Evolutionary conservation across 2,329 filamentous ascomycete species (phyloP), one percentile per base, ranked within the genome.

Genomic region (Trichophyton mentagrophytes): DNA sequence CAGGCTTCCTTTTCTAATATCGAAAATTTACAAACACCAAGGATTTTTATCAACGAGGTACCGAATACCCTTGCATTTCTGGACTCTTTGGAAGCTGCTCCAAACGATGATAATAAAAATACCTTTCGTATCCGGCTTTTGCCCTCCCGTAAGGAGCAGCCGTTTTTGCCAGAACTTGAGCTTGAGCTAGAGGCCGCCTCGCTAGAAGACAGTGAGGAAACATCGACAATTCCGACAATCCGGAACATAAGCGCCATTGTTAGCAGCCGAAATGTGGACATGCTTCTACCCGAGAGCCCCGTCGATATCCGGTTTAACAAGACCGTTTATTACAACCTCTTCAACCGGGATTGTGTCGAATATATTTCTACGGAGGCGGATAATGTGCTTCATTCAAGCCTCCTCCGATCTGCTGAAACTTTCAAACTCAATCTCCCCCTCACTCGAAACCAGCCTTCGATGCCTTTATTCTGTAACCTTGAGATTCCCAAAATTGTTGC

Each of bases 281-380:
- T 74, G 61, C 66, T 76, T 33, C 66, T 76, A 13, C 74, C 74
- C 1, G 73, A 76, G 61, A 70, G 67, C 30, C 64, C 69, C 1
- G 61, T 72, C 36, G 74, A 76, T 61, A 66, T 76, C 46, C 73
- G 73, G 13, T 76, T 76, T 59, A 72, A 70, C 1, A 69, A 69
- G 46, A 71, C 65, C 15, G 56, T 72, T 20, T 68, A 69, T 55
- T 67, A 65, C 4, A 67, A 74, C 17, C 59, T 74, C 30, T 64
- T 69, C 5, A 40, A 60, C 3, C 62, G 22, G 3, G 60, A 44
- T 38, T 61, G 33, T 5, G 3, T 42, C 17, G 61, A 59, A 47
- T 58, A 38, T 13, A 27, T 11, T n/a, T 60, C 33, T 55, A 59
- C 11, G 58, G 63, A 44, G 27, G 59, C 60, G 20, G 22, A 47